phyloP scores from a whole-genome alignment of 768 basidiomycete genomes.

The Galerina sulciceps region DNA sequence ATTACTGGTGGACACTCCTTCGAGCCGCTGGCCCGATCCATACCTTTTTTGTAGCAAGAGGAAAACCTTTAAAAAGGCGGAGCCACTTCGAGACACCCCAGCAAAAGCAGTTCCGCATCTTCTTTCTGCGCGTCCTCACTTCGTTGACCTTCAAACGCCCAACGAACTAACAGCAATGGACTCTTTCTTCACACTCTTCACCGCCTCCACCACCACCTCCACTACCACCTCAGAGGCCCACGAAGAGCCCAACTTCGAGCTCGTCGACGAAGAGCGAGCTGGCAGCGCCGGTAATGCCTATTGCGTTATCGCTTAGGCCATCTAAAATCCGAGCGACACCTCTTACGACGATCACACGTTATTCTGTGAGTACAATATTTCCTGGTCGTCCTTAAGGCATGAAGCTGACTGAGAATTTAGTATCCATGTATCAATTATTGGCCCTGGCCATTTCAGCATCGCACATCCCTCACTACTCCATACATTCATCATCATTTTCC shows the following conservation, averaged over 20 bases:
- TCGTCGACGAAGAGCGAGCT: conserved; percentile 9
- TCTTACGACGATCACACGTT: not conserved
- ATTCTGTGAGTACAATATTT: not conserved
- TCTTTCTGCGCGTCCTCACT: not conserved
- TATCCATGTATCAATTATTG: too few species aligned
- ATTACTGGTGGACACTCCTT: too few species aligned
- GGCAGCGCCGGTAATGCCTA: conserved; percentile 9
- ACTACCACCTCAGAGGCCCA: not conserved
- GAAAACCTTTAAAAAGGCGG: too few species aligned
- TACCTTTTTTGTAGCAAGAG: too few species aligned
- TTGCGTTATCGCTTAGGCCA: conserved; percentile 3
- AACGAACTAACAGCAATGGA: conserved; percentile 6
- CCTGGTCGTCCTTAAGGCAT: too few species aligned
- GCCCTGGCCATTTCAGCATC: too few species aligned
- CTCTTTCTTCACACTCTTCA: conserved; percentile 9
- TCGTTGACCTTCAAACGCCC: not conserved
- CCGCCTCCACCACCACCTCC: not conserved
- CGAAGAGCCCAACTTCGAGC: conserved; percentile 1
- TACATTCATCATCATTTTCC: too few species aligned
- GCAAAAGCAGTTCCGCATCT: too few species aligned
- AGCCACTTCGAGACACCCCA: too few species aligned
- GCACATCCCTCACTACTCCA: too few species aligned
- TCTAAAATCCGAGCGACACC: not conserved
- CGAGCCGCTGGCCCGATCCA: too few species aligned
- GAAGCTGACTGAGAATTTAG: too few species aligned